Evolutionary conservation across 108 stramenopile genomes (phyloP).

Genomic region (Poteriospumella lacustris): DNA sequence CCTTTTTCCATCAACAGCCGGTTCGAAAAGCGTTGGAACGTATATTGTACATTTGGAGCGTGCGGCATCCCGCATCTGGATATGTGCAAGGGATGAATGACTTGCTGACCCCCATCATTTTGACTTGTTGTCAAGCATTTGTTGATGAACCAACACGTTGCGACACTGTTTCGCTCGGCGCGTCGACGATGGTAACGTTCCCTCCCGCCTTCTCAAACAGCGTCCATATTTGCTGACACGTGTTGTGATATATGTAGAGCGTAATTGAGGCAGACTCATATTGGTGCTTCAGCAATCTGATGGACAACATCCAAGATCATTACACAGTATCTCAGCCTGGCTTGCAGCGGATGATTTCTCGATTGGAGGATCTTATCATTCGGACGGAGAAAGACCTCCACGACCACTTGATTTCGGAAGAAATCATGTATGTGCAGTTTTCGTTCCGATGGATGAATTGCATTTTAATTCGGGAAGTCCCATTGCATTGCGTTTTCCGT

Average conservation of each 20-base stretch:
- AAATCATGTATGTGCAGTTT: constrained; percentile 85
- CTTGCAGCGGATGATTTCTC: constrained; percentile 88
- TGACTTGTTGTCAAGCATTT: constrained; percentile 10
- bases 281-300: constrained; percentile 89
- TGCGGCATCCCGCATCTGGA: constrained; percentile 79
- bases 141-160: not conserved
- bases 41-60: constrained; percentile 91
- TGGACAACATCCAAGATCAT: constrained; percentile 90
- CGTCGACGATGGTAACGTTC: not conserved
- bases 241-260: too few species aligned
- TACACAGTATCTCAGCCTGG: constrained; percentile 95
- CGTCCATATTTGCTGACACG: too few species aligned
- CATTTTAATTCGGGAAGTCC: constrained; percentile 83
- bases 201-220: too few species aligned
- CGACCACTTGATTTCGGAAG: constrained; percentile 55
- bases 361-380: constrained; percentile 80
- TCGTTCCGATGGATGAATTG: constrained; percentile 99
- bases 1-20: constrained; percentile 82
- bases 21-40: constrained; percentile 70
- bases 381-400: constrained; percentile 82
- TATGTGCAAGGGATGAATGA: constrained; percentile 99
- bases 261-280: constrained; percentile 92
- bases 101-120: constrained; percentile 71
- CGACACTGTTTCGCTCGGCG: not conserved
- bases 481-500: constrained; percentile 66